Percentiles rank a stretch among this genome's conserved stretches.
Conservation (phyloP, 352 stramenopile species). For the Phytophthora sp. region DNA sequence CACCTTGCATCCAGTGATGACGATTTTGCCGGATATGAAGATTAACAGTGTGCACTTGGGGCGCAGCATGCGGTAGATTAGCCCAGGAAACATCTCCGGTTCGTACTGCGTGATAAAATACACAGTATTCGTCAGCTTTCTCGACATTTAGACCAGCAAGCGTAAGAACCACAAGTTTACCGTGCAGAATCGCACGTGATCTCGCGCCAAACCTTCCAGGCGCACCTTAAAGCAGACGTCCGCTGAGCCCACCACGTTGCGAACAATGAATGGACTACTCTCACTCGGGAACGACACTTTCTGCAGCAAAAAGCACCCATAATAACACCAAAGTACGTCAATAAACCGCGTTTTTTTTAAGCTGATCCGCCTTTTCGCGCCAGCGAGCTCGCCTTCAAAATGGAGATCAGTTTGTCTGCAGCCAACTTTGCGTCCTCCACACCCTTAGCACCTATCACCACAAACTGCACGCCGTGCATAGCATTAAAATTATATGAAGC, state of each 20-base stretch:
- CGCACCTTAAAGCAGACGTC: constrained; percentile 91
- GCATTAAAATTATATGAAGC: no score
- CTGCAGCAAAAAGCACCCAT: constrained; percentile 25
- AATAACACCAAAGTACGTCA: neutral
- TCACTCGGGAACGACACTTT: constrained; percentile 66
- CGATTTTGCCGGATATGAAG: constrained; percentile 99
- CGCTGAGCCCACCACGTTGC: constrained; percentile 92
- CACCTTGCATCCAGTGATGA: constrained; percentile 94
- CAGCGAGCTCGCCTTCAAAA: constrained; percentile 50
- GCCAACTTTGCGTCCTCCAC: constrained; percentile 46
- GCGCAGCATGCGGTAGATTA: constrained; percentile 98
- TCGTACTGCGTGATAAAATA: constrained; percentile 87
- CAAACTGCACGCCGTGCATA: constrained; percentile 50
- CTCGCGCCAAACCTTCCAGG: constrained; percentile 69
- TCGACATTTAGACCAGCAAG: neutral
- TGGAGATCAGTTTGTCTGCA: constrained; percentile 60
- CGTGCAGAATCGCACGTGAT: constrained; percentile 71
- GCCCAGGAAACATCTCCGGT: constrained; percentile 98
- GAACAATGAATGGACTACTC: constrained; percentile 51
- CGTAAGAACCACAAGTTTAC: constrained; percentile 37
- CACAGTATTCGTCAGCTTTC: neutral
- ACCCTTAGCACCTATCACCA: constrained; percentile 61
- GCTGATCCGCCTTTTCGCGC: no score
- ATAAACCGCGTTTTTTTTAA: no score
- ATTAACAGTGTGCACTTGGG: constrained; percentile 99